Evolutionary conservation across 192 early-diverging fungal species (phyloP).

Genomic region (Backusella mclennaniae): DNA sequence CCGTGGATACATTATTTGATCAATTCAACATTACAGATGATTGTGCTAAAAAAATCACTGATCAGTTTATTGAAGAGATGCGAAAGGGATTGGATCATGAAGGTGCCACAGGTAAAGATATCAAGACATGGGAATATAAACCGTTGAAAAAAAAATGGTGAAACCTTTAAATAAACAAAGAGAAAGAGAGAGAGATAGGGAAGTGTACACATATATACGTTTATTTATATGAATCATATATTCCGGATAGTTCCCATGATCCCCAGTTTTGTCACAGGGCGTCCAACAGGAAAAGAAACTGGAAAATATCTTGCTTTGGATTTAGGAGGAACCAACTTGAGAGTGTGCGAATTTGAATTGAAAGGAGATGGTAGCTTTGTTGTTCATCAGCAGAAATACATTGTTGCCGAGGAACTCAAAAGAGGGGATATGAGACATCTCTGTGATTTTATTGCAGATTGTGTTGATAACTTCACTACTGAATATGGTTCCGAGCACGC

Average conservation of each 20-base stretch:
- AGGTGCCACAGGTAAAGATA: conserved; percentile 32
- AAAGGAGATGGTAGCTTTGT: conserved; percentile 68
- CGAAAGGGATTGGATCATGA: conserved; percentile 28
- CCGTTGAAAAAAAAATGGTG: neutral
- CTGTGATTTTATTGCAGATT: conserved; percentile 87
- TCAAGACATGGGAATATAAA: neutral
- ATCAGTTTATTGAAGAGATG: conserved; percentile 35
- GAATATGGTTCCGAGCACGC: conserved; percentile 56
- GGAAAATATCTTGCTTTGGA: conserved; percentile 92
- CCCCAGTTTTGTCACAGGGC: conserved; percentile 80
- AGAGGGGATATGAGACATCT: conserved; percentile 50
- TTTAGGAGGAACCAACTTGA: conserved; percentile 94
- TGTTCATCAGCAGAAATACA: conserved; percentile 78
- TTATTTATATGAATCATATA: neutral
- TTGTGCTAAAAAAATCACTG: conserved; percentile 11
- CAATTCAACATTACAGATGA: conserved; percentile 1
- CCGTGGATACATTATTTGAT: neutral
- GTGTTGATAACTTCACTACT: conserved; percentile 72
- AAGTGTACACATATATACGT: neutral
- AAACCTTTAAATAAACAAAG: neutral
- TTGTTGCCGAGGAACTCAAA: conserved; percentile 65
- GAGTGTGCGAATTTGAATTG: conserved; percentile 84
- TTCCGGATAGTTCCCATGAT: conserved; percentile 68
- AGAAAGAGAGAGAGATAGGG: neutral
- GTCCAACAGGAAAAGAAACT: conserved; percentile 81